phyloP scores from a whole-genome alignment of 2,329 filamentous ascomycete genomes.

The Trichophyton benhamiae region DNA sequence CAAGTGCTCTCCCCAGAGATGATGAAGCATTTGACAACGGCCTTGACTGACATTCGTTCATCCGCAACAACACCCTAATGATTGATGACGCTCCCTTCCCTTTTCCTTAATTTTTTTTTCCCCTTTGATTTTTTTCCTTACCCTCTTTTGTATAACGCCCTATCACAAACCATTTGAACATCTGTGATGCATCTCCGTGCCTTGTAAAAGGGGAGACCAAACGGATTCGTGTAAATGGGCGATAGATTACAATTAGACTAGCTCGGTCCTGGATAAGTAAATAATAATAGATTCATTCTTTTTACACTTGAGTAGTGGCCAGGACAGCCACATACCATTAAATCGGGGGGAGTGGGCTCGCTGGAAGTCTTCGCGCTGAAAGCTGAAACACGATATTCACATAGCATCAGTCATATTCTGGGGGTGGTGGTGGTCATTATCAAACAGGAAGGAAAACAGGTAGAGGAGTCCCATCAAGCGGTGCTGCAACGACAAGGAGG shows the following conservation, averaged over 20 bases:
- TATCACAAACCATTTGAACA: too few species aligned
- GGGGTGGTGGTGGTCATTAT: not conserved
- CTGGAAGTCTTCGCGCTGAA: too few species aligned
- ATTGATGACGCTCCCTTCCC: not conserved
- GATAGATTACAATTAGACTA: not conserved
- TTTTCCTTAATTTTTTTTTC: not conserved
- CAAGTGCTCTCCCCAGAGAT: not conserved
- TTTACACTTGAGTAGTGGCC: too few species aligned
- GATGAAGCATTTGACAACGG: not conserved
- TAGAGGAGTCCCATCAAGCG: too few species aligned
- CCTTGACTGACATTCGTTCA: not conserved
- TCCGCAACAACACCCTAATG: not conserved
- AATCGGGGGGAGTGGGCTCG: not conserved
- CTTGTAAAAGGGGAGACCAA: too few species aligned
- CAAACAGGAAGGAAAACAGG: not conserved
- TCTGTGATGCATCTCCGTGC: too few species aligned
- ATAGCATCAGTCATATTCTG: too few species aligned
- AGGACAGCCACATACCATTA: too few species aligned
- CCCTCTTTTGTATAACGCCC: too few species aligned
- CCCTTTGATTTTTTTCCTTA: too few species aligned
- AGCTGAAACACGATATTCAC: too few species aligned
- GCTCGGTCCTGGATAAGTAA: not conserved
- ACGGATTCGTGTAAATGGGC: not conserved
- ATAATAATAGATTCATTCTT: not conserved
- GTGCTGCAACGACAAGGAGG: too few species aligned